Evolutionary conservation across 306 rosid species (phyloP), one percentile per base, ranked within the genome.

Genomic region (Vicia faba): DNA sequence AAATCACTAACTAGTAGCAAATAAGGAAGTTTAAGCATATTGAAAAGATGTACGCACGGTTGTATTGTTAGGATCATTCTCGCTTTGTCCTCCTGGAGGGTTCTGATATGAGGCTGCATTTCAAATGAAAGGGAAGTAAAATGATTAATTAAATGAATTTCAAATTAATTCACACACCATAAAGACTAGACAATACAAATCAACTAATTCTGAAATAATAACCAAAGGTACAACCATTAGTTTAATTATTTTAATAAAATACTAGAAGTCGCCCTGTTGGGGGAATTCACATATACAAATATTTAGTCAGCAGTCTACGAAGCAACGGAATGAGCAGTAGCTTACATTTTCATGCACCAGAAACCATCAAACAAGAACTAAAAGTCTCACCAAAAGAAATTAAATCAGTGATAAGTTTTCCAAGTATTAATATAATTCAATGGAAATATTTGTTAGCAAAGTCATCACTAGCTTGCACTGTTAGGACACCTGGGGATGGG

Each of bases 11-110:
- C 44, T 61, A 23, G 77, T 19, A 36, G 43, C 12, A 7, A 40
- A 45, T 7, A 60, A n/a, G 59, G 41, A 8, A 49, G 64, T 31
- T 36, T 61, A 44, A 3, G 26, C 61, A 57, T 40, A 79, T 5
- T 56, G 65, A 70, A 72, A 77, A 63, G 33, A 66, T 50, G 63
- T 81, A 88, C 96, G 72, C 89, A 93, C 99, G 71, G 99, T 93
- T 41, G 99, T 89, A 68, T 90, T 93, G 70, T 83, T 88, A 20
- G 96, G 99, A 81, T 93, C 99, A 70, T 80, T 85, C 82, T 90
- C 99, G 64, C 78, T 93, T 82, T 83, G 95, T 41, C 84, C 7
- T 59, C 95, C 96, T 78, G 79, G 91, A 65, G 91, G 23, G 82
- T 66, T 86, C 85, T 88, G 96, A 81, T 88, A 90, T 8, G 99